These are phyloP conservation scores for Talaromyces verruculosus DNA, from an alignment of 2,329 filamentous ascomycete genomes.

Conservation along the genomic window DNA sequence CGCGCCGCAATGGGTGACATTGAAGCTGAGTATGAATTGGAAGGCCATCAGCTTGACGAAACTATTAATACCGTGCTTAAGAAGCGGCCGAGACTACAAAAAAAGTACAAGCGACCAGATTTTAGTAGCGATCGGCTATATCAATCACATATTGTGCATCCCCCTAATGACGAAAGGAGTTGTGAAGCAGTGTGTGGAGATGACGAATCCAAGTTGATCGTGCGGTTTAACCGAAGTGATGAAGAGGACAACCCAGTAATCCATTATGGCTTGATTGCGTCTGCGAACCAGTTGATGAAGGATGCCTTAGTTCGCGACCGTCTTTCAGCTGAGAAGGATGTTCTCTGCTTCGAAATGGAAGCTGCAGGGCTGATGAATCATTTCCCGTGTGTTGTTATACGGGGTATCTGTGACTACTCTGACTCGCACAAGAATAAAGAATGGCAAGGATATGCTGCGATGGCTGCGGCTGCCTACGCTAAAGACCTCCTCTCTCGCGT, in stretches of 20 bases:
- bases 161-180: neutral
- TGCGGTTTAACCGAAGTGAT: slow-evolving; percentile 11
- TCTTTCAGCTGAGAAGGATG: neutral
- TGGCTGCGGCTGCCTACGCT: too few species aligned
- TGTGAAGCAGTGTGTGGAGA: slow-evolving; percentile 6
- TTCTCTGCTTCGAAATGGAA: too few species aligned
- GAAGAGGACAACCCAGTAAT: neutral
- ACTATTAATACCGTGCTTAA: slow-evolving; percentile 17
- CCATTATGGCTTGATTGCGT: slow-evolving; percentile 24
- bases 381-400: too few species aligned
- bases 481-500: too few species aligned
- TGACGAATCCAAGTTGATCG: slow-evolving; percentile 16
- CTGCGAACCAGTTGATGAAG: slow-evolving; percentile 21
- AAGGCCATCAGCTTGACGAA: slow-evolving; percentile 23
- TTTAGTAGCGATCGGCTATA: slow-evolving; percentile 21
- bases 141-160: slow-evolving; percentile 19
- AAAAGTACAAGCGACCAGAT: slow-evolving; percentile 23
- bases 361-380: too few species aligned
- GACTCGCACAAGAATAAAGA: too few species aligned
- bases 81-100: slow-evolving; percentile 4
- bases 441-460: too few species aligned
- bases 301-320: slow-evolving; percentile 8
- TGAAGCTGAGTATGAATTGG: slow-evolving; percentile 17
- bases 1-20: slow-evolving; percentile 18
- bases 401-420: too few species aligned